Evolutionary conservation across 2,329 filamentous ascomycete genomes (phyloP), one percentile per base, ranked within the genome.

Genomic region (Epichloe amarillans): DNA sequence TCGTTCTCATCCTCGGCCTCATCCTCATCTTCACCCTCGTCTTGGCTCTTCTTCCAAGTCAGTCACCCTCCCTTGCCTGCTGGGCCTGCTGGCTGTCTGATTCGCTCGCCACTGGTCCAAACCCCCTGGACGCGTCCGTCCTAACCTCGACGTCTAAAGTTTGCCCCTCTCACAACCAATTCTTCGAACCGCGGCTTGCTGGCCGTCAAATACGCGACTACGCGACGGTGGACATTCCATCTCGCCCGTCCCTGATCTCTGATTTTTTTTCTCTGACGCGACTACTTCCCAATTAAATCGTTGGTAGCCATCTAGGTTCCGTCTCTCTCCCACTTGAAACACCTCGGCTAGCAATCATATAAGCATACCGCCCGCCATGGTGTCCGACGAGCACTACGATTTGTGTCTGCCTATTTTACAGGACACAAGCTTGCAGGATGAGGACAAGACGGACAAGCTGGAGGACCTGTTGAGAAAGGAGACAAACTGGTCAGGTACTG

Each of bases 391-490:
- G 60, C 82, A 91, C 51, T 95, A 94, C 73, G 89, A 96, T 61
- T 79, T 93, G 62, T 95, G 89, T 67, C 80, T 94, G 65, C 87
- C 88, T 49, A 80, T 96, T 63, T 79, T 98, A 56, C 83, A 93
- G 71, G 84, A 96, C 69, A 72, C 81, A 52, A 75, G 77, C 50
- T 75, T 95, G 54, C 88, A 95, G 61, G 93, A 97, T 56, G 93
- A 98, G 69, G 91, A 96, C 63, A 95, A 93, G 74, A 91, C 87
- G 46, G 91, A 97, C 69, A 86, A 80, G 69, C 75, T 96, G 49
- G 90, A 96, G 70, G 86, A 89, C 57, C 75, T 96, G 49, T 75
- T 97, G 61, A 84, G 82, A 68, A 83, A 82, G 59, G 82, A 90
- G 69, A 89, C 88, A 7, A 77, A 74, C 33, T 73, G 97, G 58